Evolutionary conservation across 164 flowering plant genomes (phyloP), one percentile per base, ranked within the genome.

Genomic region (Annona cherimola): DNA sequence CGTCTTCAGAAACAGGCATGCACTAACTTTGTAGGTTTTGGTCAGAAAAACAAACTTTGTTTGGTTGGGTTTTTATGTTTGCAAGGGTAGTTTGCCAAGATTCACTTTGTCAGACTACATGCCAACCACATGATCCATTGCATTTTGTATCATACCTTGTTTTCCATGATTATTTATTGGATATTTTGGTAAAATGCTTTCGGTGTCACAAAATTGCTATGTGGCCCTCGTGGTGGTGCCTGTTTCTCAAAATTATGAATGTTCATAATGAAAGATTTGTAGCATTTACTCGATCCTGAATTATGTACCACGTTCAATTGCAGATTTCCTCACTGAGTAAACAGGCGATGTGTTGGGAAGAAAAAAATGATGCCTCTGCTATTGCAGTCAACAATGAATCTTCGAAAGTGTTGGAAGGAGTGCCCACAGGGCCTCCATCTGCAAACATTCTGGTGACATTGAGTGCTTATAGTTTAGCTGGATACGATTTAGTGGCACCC

Each of bases 1-100:
- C 96, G 90, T 45, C 90, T 96, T 62, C 88, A 86, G 66, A 87
- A 84, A 81, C 95, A 93, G 99, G 99, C 90, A 5, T 44, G 50
- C 16, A 42, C 42, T 44, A 63, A 26, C 35, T 26, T 26, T 26
- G 35, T 26, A 26, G 35, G 35, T 26, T 26, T 26, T 26, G 35
- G 35, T 26, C 35, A 26, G 35, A 26, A 26, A 26, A 9, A 45
- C 57, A 40, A 35, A 40, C 41, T 40, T 42, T n/a, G 5, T 42
- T 16, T 64, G 11, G 45, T 6, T 1, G 35, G 35, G 4, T 8
- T 61, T 61, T 61, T 8, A n/a, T 61, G 63, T 61, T n/a, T 4
- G 8, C 6, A 7, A 20, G n/a, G 19, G 19, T 61, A 20, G 35
- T 20, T 35, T 61, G 63, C 35, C 20, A 4, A 61, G 63, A 20